A percentile compares a stretch with the other conserved stretches of the same genome.
Conservation (phyloP, 1,284 basidiomycete genomes). For the Ganoderma resinaceum region DNA sequence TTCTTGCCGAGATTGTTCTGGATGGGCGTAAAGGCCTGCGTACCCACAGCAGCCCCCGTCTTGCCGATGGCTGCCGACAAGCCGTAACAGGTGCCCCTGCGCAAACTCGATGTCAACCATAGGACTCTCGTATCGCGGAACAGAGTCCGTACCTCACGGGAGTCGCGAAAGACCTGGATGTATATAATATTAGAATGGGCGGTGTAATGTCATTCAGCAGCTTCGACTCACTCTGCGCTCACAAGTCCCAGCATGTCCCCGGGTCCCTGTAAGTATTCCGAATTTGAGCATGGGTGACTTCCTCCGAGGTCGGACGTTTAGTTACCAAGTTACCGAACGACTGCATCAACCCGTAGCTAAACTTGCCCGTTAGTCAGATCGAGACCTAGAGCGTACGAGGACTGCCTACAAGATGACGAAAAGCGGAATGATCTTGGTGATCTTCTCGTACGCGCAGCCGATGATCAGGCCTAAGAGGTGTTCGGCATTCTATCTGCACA, state of each 20-base stretch:
- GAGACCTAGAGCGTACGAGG: conserved; percentile 17
- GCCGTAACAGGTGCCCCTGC: conserved; percentile 73
- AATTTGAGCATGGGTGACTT: conserved; percentile 11
- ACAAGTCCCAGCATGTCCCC: conserved; percentile 78
- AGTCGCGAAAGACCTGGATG: conserved; percentile 66
- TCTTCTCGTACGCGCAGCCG: conserved; percentile 71
- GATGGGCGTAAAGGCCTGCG: conserved; percentile 80
- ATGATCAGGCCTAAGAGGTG: conserved; percentile 59
- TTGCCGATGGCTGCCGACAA: conserved; percentile 79
- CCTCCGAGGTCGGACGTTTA: conserved; percentile 7
- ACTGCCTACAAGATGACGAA: conserved; percentile 69
- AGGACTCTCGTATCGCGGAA: neutral
- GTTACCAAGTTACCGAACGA: conserved; percentile 69
- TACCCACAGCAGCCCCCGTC: conserved; percentile 78
- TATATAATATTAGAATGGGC: conserved; percentile 16
- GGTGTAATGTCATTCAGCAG: neutral
- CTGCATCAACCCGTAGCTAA: conserved; percentile 72
- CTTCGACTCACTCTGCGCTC: conserved; percentile 62
- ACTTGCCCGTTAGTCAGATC: conserved; percentile 22
- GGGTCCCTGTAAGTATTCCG: conserved; percentile 56
- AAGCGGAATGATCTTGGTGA: conserved; percentile 68
- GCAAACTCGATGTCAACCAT: conserved; percentile 9
- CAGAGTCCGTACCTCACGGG: conserved; percentile 56
- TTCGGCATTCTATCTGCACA: conserved; percentile 5
- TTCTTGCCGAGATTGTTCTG: conserved; percentile 71